Base-by-base conservation (phyloP, 148 eudicot species). In the Silene latifolia region DNA sequence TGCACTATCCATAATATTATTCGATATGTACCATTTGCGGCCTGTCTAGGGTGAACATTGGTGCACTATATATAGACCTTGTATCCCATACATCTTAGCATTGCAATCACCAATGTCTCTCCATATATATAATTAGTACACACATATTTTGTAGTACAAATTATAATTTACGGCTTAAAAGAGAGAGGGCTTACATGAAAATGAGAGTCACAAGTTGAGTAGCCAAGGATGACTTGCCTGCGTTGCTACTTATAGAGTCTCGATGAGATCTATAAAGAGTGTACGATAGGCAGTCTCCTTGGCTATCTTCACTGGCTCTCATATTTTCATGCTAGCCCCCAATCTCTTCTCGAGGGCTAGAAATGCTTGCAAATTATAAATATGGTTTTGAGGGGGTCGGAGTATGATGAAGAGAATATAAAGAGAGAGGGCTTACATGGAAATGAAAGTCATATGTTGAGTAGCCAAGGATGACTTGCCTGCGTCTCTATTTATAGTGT, bases 141-240 rank as follows among this genome's bases (percentile, higher is more conserved):
- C n/a, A n/a, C n/a, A n/a, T n/a, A n/a, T n/a, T n/a, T n/a, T n/a
- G n/a, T n/a, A n/a, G n/a, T n/a, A n/a, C n/a, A n/a, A n/a, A n/a
- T n/a, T n/a, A n/a, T n/a, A n/a, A n/a, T n/a, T n/a, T 62, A 9
- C 14, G 68, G 20, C 29, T 35, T 67, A n/a, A 24, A 21, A 23
- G 59, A 60, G 69, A 62, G 73, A 61, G 2, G 53, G 81, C 77
- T 73, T 79, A 60, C 81, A 79, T 79, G 81, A 73, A 61, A 53
- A 72, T 66, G 72, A 59, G 67, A 74, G 72, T 79, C 48, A 59
- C 44, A 24, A 2, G 73, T 79, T 68, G 81, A 60, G 70, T 78
- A 72, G 81, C 80, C 80, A 77, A 77, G 80, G 80, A 77, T 77
- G 80, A 77, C 80, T 77, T 77, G 81, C 76, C 81, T 78, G 72